Conservation (phyloP, 2,329 filamentous ascomycete species). For the Hymenoscyphus albidus region DNA sequence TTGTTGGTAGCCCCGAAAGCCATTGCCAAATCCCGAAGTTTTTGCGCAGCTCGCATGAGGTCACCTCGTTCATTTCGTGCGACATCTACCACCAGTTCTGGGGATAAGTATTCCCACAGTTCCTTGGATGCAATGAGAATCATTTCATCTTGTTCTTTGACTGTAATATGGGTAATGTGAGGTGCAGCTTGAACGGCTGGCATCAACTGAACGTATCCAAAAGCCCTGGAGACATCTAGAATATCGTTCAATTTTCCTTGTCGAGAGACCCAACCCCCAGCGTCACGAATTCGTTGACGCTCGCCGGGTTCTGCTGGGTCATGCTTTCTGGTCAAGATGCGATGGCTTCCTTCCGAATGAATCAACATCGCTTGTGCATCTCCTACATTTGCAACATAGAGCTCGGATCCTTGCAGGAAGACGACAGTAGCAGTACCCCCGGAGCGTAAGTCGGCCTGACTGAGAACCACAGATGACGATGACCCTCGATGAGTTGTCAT, state of each 20-base stretch:
- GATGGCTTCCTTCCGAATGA: constrained; percentile 78
- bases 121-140: constrained; percentile 87
- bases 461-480: constrained; percentile 70
- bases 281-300: constrained; percentile 84
- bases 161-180: constrained; percentile 70
- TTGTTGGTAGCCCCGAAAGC: constrained; percentile 92
- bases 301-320: constrained; percentile 85
- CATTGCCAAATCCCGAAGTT: constrained; percentile 89
- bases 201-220: constrained; percentile 90
- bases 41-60: constrained; percentile 92
- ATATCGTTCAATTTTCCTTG: constrained; percentile 91
- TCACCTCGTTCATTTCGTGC: constrained; percentile 82
- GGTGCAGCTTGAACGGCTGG: constrained; percentile 91
- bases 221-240: constrained; percentile 87
- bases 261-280: constrained; percentile 91
- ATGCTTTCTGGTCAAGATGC: constrained; percentile 84
- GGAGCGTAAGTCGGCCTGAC: constrained; percentile 82
- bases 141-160: constrained; percentile 89
- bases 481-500: constrained; percentile 66
- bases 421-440: constrained; percentile 89
- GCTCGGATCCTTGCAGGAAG: constrained; percentile 83
- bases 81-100: constrained; percentile 87
- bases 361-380: constrained; percentile 96
- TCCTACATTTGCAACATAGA: constrained; percentile 93
- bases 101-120: constrained; percentile 90